Percentiles rank a stretch among this genome's conserved stretches.
These are phyloP conservation scores for Cercophora scortea DNA, from an alignment of 495 filamentous ascomycete species.

Conservation along the genomic window DNA sequence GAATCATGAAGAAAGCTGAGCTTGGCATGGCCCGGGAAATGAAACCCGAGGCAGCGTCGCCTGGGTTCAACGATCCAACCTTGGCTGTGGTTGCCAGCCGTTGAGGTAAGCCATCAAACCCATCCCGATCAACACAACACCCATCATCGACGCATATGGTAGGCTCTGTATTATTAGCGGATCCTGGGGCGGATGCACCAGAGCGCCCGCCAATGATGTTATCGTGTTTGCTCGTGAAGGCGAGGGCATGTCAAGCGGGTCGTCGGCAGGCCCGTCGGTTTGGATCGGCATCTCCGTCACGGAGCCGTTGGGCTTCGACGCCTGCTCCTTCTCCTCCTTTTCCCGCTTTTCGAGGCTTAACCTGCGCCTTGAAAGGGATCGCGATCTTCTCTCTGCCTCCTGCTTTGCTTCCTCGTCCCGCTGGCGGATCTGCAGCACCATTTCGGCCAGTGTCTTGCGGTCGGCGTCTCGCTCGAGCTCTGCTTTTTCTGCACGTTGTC, in stretches of 20 bases:
- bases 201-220: constrained; percentile 21
- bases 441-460: constrained; percentile 71
- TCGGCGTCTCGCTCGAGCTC: constrained; percentile 62
- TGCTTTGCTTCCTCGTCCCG: constrained; percentile 48
- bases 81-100: constrained; percentile 56
- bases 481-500: constrained; percentile 67
- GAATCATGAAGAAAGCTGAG: no score
- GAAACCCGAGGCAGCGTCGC: not conserved
- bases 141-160: constrained; percentile 81
- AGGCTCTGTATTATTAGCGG: constrained; percentile 52
- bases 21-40: no score
- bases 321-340: constrained; percentile 1
- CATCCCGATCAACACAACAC: constrained; percentile 83
- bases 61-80: constrained; percentile 7
- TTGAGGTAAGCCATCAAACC: constrained; percentile 94
- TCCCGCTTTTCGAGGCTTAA: constrained; percentile 1
- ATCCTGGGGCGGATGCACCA: constrained; percentile 20
- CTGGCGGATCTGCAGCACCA: constrained; percentile 73
- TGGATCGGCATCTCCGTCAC: constrained; percentile 1
- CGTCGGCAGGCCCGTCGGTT: constrained; percentile 10
- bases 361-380: constrained; percentile 12
- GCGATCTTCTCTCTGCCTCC: constrained; percentile 17
- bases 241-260: constrained; percentile 17
- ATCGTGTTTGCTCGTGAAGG: constrained; percentile 35
- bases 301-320: constrained; percentile 8